These are phyloP conservation scores for Cubamyces lactineus DNA, from an alignment of 768 basidiomycete genomes.

Conservation along the genomic window DNA sequence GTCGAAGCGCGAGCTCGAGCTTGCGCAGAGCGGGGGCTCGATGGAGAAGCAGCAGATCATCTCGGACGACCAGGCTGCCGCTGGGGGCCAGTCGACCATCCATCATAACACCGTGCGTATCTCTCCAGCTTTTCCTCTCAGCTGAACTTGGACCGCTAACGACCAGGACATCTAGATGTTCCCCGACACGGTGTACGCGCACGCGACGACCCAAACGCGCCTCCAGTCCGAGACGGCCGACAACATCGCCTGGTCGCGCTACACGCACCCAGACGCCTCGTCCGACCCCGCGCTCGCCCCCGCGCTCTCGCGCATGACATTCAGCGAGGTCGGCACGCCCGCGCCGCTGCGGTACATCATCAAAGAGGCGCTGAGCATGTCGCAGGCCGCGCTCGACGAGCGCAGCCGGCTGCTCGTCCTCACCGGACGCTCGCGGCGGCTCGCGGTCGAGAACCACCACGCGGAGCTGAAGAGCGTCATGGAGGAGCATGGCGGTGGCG, in stretches of 20 bases:
- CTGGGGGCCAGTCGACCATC: constrained; percentile 4
- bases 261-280: constrained; percentile 40
- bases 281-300: constrained; percentile 24
- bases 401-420: constrained; percentile 59
- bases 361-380: constrained; percentile 42
- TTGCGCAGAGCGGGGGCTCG: constrained; percentile 6
- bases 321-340: constrained; percentile 58
- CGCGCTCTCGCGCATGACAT: constrained; percentile 63
- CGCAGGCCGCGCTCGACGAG: constrained; percentile 19
- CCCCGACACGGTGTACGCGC: constrained; percentile 74
- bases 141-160: background rate
- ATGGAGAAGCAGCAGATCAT: constrained; percentile 34
- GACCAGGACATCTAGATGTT: constrained; percentile 41
- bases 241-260: constrained; percentile 71
- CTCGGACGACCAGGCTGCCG: constrained; percentile 29
- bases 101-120: constrained; percentile 26
- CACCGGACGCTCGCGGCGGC: constrained; percentile 72
- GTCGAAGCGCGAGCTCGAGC: constrained; percentile 46
- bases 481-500: constrained; percentile 52
- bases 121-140: background rate
- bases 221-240: constrained; percentile 87
- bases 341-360: constrained; percentile 61
- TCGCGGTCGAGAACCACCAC: constrained; percentile 72
- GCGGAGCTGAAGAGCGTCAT: constrained; percentile 70
- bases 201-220: constrained; percentile 60